phyloP scores from a whole-genome alignment of 2,329 filamentous ascomycete species.

The Mariannaea elegans region DNA sequence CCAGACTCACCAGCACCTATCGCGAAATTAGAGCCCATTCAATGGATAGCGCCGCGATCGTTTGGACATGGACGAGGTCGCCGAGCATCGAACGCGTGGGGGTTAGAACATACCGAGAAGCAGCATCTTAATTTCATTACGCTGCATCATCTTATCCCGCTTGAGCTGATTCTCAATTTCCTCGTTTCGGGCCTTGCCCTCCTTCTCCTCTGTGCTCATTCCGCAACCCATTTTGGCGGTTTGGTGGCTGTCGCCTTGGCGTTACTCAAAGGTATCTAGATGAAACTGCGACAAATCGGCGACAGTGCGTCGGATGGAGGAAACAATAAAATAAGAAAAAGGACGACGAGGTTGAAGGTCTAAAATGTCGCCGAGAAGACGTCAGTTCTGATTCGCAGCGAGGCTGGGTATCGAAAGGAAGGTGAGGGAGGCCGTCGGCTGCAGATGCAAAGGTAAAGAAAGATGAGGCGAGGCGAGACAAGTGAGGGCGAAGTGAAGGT shows the following conservation, averaged over 20 bases:
- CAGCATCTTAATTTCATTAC: slow-evolving; percentile 99
- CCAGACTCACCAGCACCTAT: slow-evolving; percentile 92
- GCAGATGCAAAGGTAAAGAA: slow-evolving; percentile 29
- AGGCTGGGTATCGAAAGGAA: slow-evolving; percentile 32
- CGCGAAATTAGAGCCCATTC: slow-evolving; percentile 37
- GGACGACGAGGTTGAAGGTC: slow-evolving; percentile 30
- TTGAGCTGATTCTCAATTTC: slow-evolving; percentile 99
- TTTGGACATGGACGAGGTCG: background rate
- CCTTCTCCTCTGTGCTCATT: slow-evolving; percentile 99
- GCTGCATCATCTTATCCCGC: slow-evolving; percentile 97
- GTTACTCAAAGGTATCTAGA: slow-evolving; percentile 21
- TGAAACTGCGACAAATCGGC: slow-evolving; percentile 20
- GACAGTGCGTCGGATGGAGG: slow-evolving; percentile 30
- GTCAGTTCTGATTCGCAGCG: slow-evolving; percentile 29
- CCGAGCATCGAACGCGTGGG: background rate
- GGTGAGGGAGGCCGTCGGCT: slow-evolving; percentile 27
- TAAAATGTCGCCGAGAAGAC: slow-evolving; percentile 18
- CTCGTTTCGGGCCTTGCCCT: slow-evolving; percentile 99
- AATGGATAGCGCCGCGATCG: background rate
- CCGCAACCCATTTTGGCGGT: slow-evolving; percentile 94
- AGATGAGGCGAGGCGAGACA: slow-evolving; percentile 35
- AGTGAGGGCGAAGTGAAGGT: slow-evolving; percentile 37
- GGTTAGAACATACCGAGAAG: slow-evolving; percentile 76
- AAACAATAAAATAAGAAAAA: background rate
- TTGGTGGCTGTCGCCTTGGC: slow-evolving; percentile 33